Evolutionary conservation across 106 monocot genomes (phyloP).

Genomic region (Platanthera zijinensis): DNA sequence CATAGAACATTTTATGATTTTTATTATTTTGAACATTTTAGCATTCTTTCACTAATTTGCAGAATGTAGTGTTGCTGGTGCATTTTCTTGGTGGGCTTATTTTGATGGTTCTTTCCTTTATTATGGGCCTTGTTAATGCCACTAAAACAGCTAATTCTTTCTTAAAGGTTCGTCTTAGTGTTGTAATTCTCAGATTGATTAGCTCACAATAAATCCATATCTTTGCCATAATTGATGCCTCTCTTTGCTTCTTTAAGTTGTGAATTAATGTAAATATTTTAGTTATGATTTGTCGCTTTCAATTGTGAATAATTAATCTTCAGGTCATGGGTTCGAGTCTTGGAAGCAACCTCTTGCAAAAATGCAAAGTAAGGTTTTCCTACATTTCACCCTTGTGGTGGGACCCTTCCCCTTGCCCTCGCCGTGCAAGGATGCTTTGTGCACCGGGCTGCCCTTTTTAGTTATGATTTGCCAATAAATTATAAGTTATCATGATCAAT

Average conservation of each 20-base stretch:
- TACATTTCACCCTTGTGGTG: too few species aligned
- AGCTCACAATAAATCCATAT: background rate
- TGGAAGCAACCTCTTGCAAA: too few species aligned
- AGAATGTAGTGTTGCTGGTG: conserved; percentile 82
- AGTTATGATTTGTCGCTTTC: background rate
- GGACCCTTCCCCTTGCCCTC: too few species aligned
- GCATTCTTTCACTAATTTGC: conserved; percentile 22
- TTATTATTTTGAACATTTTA: conserved; percentile 1
- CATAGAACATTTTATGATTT: background rate
- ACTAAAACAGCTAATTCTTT: conserved; percentile 60
- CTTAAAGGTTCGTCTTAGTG: conserved; percentile 46
- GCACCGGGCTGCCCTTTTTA: too few species aligned
- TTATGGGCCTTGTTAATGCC: conserved; percentile 73
- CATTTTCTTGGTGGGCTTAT: conserved; percentile 84
- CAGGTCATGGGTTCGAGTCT: too few species aligned
- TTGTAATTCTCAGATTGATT: background rate
- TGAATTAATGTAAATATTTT: background rate
- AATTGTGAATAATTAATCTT: too few species aligned
- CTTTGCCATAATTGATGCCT: background rate
- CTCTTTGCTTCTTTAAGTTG: background rate
- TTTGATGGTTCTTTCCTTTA: conserved; percentile 87
- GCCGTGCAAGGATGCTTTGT: too few species aligned
- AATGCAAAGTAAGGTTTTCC: too few species aligned
- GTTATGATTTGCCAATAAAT: too few species aligned
- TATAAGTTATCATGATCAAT: too few species aligned